Evolutionary conservation across 169 alveolate genomes (phyloP), one percentile per base, ranked within the genome.

Genomic region (Eimeria nieschulzi): DNA sequence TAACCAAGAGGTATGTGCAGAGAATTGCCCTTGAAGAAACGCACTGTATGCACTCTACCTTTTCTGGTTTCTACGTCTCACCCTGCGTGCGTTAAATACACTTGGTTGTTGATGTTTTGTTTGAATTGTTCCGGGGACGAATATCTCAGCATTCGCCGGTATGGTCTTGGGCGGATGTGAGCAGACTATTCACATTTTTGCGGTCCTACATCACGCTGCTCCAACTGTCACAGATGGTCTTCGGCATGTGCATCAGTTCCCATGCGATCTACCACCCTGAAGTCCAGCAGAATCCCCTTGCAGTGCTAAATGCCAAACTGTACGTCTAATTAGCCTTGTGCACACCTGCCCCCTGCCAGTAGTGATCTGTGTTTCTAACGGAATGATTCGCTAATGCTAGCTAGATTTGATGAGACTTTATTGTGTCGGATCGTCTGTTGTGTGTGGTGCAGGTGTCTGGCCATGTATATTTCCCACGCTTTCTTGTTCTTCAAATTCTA

Each of bases 211-310:
- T 82, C 78, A 82, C 90, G 64, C 76, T 82, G 5, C 90, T 82
- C 78, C 90, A 82, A 76, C 90, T 82, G 5, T 82, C 90, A 59
- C 90, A 82, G 90, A 82, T 82, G 90, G 55, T 82, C 78, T 82
- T 82, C 64, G 90, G 90, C 90, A 82, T 82, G 90, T 25, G 10
- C 51, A 82, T 82, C 78, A 82, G 90, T 15, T 82, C 90, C 51
- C 90, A 82, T 82, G 90, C 90, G 73, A 82, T 82, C 13, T 82
- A 82, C 90, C 90, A 82, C 76, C 90, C 90, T 1, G 66, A 82
- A 51, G 78, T 82, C 33, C 90, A 82, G 54, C 75, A 82, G 64
- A 82, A 68, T 19, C 73, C 90, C 79, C 90, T 82, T 12, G 90
- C 90, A 13, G 90, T 82, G n/a, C 59, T 82, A 53, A 82, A 82